Percentiles rank a stretch among this genome's conserved stretches.
Conservation (phyloP, 78 protist species). For the Dictyostelium discoideum region dicty_2.7 NC_007091.3:2300001-2300500, state of each 20-base stretch:
- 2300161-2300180: conserved; percentile 99
- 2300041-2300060: conserved; percentile 87
- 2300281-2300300: conserved; percentile 88
- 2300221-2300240: conserved; percentile 97
- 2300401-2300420: conserved; percentile 88
- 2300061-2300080: conserved; percentile 97
- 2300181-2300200: conserved; percentile 92
- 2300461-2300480: conserved; percentile 85
- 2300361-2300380: conserved; percentile 92
- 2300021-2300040: conserved; percentile 92
- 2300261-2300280: conserved; percentile 97
- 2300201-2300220: conserved; percentile 96
- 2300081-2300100: conserved; percentile 99
- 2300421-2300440: conserved; percentile 94
- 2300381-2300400: conserved; percentile 89
- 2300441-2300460: conserved; percentile 97
- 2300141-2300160: conserved; percentile 96
- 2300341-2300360: conserved; percentile 97
- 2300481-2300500: conserved; percentile 87
- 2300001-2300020: conserved; percentile 95
- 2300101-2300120: conserved; percentile 98
- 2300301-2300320: conserved; percentile 96
- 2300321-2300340: conserved; percentile 96
- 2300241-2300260: conserved; percentile 95
- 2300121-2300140: conserved; percentile 99